phyloP scores from a whole-genome alignment of 2,329 filamentous ascomycete species.

The Verticillium klebahnii region DNA sequence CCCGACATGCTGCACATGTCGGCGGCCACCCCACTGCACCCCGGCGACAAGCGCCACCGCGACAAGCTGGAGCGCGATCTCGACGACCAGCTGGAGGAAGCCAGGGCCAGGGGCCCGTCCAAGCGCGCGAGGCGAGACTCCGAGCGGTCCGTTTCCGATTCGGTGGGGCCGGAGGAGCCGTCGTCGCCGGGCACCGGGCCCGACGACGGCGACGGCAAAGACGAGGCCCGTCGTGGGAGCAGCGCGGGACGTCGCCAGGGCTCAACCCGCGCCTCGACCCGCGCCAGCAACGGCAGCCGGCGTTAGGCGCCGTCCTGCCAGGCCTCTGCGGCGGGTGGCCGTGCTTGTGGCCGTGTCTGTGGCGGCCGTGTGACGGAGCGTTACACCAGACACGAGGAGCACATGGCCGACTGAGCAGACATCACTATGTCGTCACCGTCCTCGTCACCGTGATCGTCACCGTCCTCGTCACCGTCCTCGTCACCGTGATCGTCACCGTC shows the following conservation, averaged over 20 bases:
- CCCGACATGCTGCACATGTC: neutral
- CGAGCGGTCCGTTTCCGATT: neutral
- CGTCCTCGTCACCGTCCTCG: too few relatives aligned
- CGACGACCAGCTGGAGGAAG: constrained; percentile 8
- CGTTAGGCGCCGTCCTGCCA: neutral
- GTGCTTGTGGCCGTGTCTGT: too few relatives aligned
- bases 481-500: too few relatives aligned
- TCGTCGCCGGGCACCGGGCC: neutral
- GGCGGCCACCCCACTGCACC: neutral
- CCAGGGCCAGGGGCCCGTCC: neutral
- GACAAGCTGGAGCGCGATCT: constrained; percentile 9
- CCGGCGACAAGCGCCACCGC: neutral
- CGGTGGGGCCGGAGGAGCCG: neutral
- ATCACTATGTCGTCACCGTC: too few relatives aligned
- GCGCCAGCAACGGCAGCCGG: neutral
- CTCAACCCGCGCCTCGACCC: neutral
- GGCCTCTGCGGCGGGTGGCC: too few relatives aligned
- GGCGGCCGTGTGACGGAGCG: too few relatives aligned
- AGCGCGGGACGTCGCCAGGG: neutral
- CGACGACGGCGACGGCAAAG: neutral
- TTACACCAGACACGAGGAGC: too few relatives aligned
- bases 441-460: too few relatives aligned
- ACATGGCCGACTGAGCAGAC: too few relatives aligned
- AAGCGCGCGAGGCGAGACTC: neutral
- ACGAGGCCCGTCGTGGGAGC: neutral